Base-by-base conservation (phyloP, 495 filamentous ascomycete species). In the Neurospora sp. region DNA sequence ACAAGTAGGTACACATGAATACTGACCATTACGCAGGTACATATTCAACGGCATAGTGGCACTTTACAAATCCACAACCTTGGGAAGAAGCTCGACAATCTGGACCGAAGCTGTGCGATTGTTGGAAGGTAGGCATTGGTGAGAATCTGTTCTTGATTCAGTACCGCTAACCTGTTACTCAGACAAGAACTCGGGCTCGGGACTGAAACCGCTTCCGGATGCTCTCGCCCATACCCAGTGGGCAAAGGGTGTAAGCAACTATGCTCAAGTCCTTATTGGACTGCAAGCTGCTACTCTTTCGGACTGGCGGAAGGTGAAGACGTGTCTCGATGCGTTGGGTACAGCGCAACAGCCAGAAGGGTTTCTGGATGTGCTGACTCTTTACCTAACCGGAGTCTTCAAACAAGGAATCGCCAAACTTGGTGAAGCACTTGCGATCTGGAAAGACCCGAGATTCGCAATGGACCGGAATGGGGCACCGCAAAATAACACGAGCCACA, bases 391-490 rank as follows among this genome's bases (percentile, higher is more conserved):
- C 7, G 96, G 91, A 2, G 87, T 91, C 39, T 91, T 94, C 75
- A 83, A 88, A 53, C 96, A 99, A 80, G 93, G 91, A 38, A 91
- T 86, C 5, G 94, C 94, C 27, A 84, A 92, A 59, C 83, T 95
- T 11, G 83, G 86, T 22, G 76, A 81, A 0, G 95, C 96, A 5
- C 82, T 93, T 38, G 76, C 81, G 14, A 85, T 91, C 20, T 98
- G 90, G 83, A 84, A 89, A 77, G 87, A 89, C 48, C 79, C 83
- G 11, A 78, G 83, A 42, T 88, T 97, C 72, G 79, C 78, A 7
- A 84, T 91, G 20, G 79, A 84, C 39, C 78, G 77, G 20, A 81
- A 75, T 71, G 86, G 77, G 73, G 81, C 77, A 59, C 82, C 75
- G 31, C 78, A 77, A 38, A 71, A 71, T 31, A 73, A 74, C 44